These are phyloP conservation scores for Leccinum incarnatum DNA, from an alignment of 768 basidiomycete species.

Conservation along the genomic window DNA sequence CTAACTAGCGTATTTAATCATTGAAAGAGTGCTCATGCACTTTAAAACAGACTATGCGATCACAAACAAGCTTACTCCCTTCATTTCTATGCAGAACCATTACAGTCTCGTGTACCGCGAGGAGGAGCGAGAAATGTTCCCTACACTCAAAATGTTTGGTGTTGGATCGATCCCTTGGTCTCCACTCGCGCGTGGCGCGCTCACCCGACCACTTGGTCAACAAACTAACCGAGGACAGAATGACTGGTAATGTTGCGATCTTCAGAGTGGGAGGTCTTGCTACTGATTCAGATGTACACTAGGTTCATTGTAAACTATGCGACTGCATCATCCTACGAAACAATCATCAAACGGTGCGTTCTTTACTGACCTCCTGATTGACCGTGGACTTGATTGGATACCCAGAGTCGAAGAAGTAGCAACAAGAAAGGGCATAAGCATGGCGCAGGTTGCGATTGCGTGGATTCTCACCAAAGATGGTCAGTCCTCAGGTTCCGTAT, in stretches of 20 bases:
- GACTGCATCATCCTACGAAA: conserved; percentile 24
- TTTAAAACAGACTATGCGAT: conserved; percentile 37
- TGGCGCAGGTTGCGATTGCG: conserved; percentile 44
- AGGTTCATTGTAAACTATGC: conserved; percentile 28
- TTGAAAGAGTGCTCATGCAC: background rate
- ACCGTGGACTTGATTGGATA: background rate
- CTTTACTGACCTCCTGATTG: background rate
- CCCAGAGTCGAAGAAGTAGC: conserved; percentile 41
- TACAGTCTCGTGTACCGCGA: conserved; percentile 57
- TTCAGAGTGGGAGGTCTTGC: background rate
- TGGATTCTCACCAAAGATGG: conserved; percentile 36
- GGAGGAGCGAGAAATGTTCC: conserved; percentile 60
- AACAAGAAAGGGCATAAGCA: conserved; percentile 34
- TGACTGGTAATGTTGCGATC: conserved; percentile 20
- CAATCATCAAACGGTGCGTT: conserved; percentile 28
- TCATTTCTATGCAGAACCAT: conserved; percentile 67
- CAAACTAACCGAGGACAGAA: conserved; percentile 24
- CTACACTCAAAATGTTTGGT: conserved; percentile 45
- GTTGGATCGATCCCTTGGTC: conserved; percentile 48
- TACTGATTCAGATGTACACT: conserved; percentile 4
- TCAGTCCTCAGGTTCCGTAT: conserved; percentile 3
- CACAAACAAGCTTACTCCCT: conserved; percentile 45
- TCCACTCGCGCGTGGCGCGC: conserved; percentile 38
- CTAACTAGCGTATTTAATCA: background rate
- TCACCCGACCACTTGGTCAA: conserved; percentile 33